Base-by-base conservation (phyloP, 192 early-diverging fungal species). In the Umbelopsis ramanniana region DNA sequence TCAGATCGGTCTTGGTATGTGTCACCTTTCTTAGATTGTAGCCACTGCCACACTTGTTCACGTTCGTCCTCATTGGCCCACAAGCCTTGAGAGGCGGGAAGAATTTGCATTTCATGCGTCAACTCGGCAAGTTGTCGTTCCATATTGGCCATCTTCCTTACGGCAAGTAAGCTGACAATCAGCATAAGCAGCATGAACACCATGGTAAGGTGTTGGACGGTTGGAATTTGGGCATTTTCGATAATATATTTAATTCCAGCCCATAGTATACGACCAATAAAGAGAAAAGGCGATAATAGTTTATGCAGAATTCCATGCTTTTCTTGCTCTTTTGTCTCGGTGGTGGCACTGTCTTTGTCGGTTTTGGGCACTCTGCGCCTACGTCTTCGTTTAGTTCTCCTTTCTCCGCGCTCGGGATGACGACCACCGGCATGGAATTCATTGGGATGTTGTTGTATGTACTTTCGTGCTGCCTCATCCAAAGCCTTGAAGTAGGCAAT, bases 371-470 rank as follows among this genome's bases (percentile, higher is more conserved):
- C 45, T 46, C 40, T 67, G 40, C 66, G 45, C 10, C 66, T 46
- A 15, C 45, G 45, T 24, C 43, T 52, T 15, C 23, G 29, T 11
- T 15, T 52, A 22, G 50, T 48, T 23, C 50, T 55, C 14, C n/a
- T 52, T 52, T 69, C 47, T n/a, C 50, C 45, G 17, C 5, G 5
- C 24, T 52, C 45, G 11, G 43, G 23, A 52, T 52, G 46, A 33
- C 48, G 47, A 37, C 35, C 46, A 37, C 53, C 52, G 7, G 23
- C 55, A 60, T 26, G 4, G 57, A 85, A 88, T 40, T 81, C 74
- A 22, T 66, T 74, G 12, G 79, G 79, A 77, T 82, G 79, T 19
- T 63, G 68, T 24, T 76, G 73, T 70, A 87, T 84, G 71, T 83
- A 72, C 46, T 79, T 76, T 14, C 76, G 72, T 2, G 83, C 68